Percentiles rank a stretch among this genome's conserved stretches.
Evolutionary conservation across 306 rosid genomes (phyloP).

Genomic region (Echinosophora koreensis): DNA sequence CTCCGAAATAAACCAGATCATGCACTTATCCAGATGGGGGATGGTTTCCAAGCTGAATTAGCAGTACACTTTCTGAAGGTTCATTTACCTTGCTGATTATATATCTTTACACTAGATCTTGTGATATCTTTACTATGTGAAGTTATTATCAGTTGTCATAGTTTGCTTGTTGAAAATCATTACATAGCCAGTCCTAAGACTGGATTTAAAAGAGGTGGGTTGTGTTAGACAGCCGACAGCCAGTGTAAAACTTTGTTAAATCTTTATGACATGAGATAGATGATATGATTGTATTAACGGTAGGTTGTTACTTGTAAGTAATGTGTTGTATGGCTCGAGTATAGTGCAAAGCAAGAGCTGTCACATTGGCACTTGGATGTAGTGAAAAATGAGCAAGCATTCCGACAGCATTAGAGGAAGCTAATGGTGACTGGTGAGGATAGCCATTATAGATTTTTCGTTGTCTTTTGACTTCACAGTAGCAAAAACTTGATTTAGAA

Average conservation of each 20-base stretch:
- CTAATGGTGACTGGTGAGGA: no score
- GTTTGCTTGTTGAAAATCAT: neutral
- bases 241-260: neutral
- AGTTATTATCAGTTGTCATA: slow-evolving; percentile 6
- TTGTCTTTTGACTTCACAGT: no score
- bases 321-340: no score
- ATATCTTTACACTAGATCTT: slow-evolving; percentile 10
- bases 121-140: slow-evolving; percentile 23
- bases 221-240: neutral
- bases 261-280: neutral
- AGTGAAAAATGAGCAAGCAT: neutral
- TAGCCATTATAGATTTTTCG: no score
- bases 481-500: no score
- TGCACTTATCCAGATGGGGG: slow-evolving; percentile 98
- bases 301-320: neutral
- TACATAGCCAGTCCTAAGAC: neutral
- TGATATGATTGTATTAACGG: neutral
- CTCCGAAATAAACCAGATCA: slow-evolving; percentile 98
- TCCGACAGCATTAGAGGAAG: neutral
- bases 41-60: slow-evolving; percentile 97
- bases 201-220: neutral
- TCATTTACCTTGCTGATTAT: slow-evolving; percentile 39
- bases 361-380: no score
- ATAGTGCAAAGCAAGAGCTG: neutral
- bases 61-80: slow-evolving; percentile 99